Evolutionary conservation across 371 early-diverging fungal species (phyloP).

Genomic region (Apophysomyces variabilis): DNA sequence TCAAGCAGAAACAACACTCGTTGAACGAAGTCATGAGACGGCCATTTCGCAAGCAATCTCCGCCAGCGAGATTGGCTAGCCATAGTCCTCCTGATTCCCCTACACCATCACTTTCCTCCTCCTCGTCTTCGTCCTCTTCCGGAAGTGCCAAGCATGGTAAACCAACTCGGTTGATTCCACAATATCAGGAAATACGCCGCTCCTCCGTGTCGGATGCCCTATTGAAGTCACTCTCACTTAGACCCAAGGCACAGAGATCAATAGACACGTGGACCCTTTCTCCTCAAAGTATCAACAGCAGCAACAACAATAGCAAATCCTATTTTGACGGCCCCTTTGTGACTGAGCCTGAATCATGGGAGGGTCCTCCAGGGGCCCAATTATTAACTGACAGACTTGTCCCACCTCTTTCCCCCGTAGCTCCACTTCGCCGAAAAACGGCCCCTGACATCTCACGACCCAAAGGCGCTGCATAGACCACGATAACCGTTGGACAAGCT

Average conservation of each 20-base stretch:
- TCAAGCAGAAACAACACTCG: conserved; percentile 21
- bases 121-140: conserved; percentile 6
- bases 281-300: not conserved
- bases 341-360: conserved; percentile 9
- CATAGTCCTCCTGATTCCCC: conserved; percentile 9
- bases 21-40: conserved; percentile 25
- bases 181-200: conserved; percentile 1
- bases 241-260: not conserved
- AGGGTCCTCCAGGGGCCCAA: not conserved
- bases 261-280: conserved; percentile 2
- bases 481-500: not conserved
- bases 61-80: not conserved
- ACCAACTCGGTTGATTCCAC: not conserved
- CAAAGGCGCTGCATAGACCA: conserved; percentile 5
- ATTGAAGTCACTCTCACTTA: conserved; percentile 8
- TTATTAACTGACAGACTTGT: not conserved
- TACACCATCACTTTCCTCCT: conserved; percentile 6
- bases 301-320: not conserved
- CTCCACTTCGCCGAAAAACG: conserved; percentile 20
- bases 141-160: not conserved
- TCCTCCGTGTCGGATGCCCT: conserved; percentile 10
- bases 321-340: conserved; percentile 5
- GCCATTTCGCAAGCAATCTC: conserved; percentile 12
- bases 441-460: conserved; percentile 17
- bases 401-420: conserved; percentile 2